A percentile compares a stretch with the other conserved stretches of the same genome.
phyloP scores from a whole-genome alignment of 208 protist species.

The Wallacemonas sp. region DNA sequence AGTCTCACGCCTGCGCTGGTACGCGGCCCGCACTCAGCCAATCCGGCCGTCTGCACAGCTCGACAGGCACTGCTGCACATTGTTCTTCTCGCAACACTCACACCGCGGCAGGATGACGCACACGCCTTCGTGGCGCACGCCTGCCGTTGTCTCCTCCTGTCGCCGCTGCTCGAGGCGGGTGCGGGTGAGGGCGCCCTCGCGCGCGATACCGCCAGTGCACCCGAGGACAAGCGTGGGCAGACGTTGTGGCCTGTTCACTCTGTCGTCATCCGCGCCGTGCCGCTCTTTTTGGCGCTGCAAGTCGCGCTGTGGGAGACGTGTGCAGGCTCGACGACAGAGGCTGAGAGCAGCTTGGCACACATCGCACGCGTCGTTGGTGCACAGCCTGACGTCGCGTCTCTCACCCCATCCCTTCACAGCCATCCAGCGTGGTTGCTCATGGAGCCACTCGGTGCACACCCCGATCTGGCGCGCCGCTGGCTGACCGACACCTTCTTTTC shows the following conservation, averaged over 20 bases:
- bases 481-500: conserved; percentile 29
- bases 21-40: no score
- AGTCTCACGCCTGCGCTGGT: background rate
- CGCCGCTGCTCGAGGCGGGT: background rate
- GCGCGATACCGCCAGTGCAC: background rate
- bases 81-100: background rate
- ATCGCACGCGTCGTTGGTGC: background rate
- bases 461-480: conserved; percentile 32
- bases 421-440: conserved; percentile 12
- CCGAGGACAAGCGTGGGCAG: background rate
- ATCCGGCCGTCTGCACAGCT: background rate
- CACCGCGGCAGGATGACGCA: background rate
- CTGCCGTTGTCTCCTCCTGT: background rate
- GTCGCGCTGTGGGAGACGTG: conserved; percentile 4
- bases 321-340: background rate
- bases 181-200: background rate
- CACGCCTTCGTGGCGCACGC: background rate
- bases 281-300: conserved; percentile 9
- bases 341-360: background rate
- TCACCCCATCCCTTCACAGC: background rate
- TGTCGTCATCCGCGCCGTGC: background rate
- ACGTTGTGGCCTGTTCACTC: conserved; percentile 1
- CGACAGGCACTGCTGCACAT: background rate
- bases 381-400: background rate
- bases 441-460: conserved; percentile 14